Conservation (phyloP, 2,329 filamentous ascomycete species). For the Didymella glomerata region DNA sequence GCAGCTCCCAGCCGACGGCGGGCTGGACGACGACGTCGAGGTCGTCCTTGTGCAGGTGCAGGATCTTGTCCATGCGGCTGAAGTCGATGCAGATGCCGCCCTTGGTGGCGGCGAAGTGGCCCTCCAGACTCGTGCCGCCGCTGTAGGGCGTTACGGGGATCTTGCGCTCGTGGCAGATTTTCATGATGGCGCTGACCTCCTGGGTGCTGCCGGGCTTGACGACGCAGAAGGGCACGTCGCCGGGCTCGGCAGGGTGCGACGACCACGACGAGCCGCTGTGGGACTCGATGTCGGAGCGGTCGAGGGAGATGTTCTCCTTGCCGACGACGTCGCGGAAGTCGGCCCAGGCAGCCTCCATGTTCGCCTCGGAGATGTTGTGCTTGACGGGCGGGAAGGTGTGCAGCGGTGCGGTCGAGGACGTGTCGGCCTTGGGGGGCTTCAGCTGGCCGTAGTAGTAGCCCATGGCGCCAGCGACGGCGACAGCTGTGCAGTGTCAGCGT, state of each 20-base stretch:
- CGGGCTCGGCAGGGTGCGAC: slow-evolving; percentile 56
- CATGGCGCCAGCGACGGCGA: slow-evolving; percentile 60
- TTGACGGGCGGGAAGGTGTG: slow-evolving; percentile 56
- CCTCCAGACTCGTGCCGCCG: slow-evolving; percentile 88
- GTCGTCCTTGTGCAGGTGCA: slow-evolving; percentile 76
- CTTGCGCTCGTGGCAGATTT: slow-evolving; percentile 79
- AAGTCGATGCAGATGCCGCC: slow-evolving; percentile 90
- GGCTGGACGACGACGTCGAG: slow-evolving; percentile 66
- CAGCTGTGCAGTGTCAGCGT: slow-evolving; percentile 49
- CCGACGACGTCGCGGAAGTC: slow-evolving; percentile 70
- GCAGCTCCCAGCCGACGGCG: slow-evolving; percentile 83
- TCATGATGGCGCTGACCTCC: slow-evolving; percentile 87
- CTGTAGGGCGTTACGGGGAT: slow-evolving; percentile 90
- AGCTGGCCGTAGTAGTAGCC: slow-evolving; percentile 66
- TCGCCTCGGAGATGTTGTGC: slow-evolving; percentile 65
- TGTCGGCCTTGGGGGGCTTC: slow-evolving; percentile 57
- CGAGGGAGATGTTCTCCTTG: slow-evolving; percentile 69
- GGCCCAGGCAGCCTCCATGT: slow-evolving; percentile 70
- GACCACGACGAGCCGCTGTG: slow-evolving; percentile 72
- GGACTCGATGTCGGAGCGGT: slow-evolving; percentile 61
- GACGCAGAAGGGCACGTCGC: slow-evolving; percentile 65
- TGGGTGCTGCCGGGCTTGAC: slow-evolving; percentile 80
- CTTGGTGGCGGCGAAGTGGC: slow-evolving; percentile 83
- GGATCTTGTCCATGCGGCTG: slow-evolving; percentile 80
- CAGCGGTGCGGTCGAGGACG: slow-evolving; percentile 67